A percentile compares a stretch with the other conserved stretches of the same genome.
These are phyloP conservation scores for Mycena galopus DNA, from an alignment of 768 basidiomycete species.

Conservation along the genomic window DNA sequence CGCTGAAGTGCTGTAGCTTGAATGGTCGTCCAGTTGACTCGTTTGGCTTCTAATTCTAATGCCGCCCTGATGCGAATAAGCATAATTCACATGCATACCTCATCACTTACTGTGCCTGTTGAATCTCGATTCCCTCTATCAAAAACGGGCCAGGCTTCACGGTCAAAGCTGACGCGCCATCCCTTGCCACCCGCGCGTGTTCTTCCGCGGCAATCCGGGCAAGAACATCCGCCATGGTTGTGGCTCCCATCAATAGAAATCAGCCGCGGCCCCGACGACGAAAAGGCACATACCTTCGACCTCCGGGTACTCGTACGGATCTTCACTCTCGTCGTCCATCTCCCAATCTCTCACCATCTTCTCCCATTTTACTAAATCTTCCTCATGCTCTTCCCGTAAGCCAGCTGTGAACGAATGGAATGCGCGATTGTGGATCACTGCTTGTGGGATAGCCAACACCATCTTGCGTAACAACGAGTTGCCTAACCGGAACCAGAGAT, in stretches of 20 bases:
- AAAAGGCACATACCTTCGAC: slow-evolving; percentile 20
- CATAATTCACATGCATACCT: background rate
- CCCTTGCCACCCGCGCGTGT: slow-evolving; percentile 1
- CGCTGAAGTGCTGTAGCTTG: slow-evolving; percentile 8
- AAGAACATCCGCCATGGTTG: slow-evolving; percentile 26
- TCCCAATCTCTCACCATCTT: slow-evolving; percentile 32
- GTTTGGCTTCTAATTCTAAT: background rate
- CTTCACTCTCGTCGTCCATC: slow-evolving; percentile 11
- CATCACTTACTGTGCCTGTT: slow-evolving; percentile 24
- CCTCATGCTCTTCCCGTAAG: slow-evolving; percentile 2
- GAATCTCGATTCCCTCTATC: slow-evolving; percentile 26
- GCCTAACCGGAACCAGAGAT: slow-evolving; percentile 13
- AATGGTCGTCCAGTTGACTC: background rate
- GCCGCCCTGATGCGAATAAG: background rate
- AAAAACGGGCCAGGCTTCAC: slow-evolving; percentile 27
- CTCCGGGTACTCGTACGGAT: slow-evolving; percentile 34
- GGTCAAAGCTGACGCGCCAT: background rate
- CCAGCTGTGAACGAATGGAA: slow-evolving; percentile 3
- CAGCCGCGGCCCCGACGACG: no score
- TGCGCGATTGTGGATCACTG: slow-evolving; percentile 9
- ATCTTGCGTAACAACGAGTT: slow-evolving; percentile 28
- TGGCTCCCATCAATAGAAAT: slow-evolving; percentile 11
- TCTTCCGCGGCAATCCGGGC: slow-evolving; percentile 33
- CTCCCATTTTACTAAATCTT: slow-evolving; percentile 28
- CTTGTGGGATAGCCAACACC: slow-evolving; percentile 10